These are phyloP conservation scores for Candida nanaspora DNA, from an alignment of 805 yeast genomes.

Conservation along the genomic window DNA sequence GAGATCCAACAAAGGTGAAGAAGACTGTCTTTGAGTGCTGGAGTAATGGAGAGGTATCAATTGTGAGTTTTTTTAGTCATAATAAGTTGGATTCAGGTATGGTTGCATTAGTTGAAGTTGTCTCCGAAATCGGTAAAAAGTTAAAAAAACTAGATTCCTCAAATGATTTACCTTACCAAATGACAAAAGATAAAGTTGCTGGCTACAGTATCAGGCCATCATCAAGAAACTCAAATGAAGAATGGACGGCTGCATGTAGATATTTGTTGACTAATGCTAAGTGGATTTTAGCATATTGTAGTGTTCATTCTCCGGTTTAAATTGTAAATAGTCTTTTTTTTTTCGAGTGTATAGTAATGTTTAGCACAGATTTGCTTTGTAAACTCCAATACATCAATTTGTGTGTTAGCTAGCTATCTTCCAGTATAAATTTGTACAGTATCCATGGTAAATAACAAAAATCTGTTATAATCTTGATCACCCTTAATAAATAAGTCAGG, in stretches of 20 bases:
- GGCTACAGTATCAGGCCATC: slow-evolving; percentile 68
- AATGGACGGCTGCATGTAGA: slow-evolving; percentile 89
- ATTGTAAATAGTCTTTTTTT: no score
- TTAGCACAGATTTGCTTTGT: no score
- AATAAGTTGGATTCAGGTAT: slow-evolving; percentile 74
- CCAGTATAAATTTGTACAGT: no score
- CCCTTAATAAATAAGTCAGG: no score
- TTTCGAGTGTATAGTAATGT: no score
- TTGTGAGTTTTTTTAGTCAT: slow-evolving; percentile 65
- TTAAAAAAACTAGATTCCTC: slow-evolving; percentile 40
- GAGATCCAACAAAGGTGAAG: slow-evolving; percentile 25
- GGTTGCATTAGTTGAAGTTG: slow-evolving; percentile 66
- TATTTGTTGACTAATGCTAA: slow-evolving; percentile 71
- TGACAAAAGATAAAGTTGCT: slow-evolving; percentile 67
- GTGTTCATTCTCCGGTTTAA: slow-evolving; percentile 1
- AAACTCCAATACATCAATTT: no score
- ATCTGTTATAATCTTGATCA: no score
- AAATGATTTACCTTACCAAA: slow-evolving; percentile 67
- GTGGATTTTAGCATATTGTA: slow-evolving; percentile 71
- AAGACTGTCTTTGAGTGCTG: slow-evolving; percentile 46
- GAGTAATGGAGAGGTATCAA: slow-evolving; percentile 66
- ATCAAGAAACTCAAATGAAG: slow-evolving; percentile 54
- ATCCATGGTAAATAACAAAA: no score
- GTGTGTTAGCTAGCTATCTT: no score
- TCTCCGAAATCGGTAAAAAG: slow-evolving; percentile 41